Base-by-base conservation (phyloP, 2,329 filamentous ascomycete genomes). In the Allantophomopsis lycopodina region DNA sequence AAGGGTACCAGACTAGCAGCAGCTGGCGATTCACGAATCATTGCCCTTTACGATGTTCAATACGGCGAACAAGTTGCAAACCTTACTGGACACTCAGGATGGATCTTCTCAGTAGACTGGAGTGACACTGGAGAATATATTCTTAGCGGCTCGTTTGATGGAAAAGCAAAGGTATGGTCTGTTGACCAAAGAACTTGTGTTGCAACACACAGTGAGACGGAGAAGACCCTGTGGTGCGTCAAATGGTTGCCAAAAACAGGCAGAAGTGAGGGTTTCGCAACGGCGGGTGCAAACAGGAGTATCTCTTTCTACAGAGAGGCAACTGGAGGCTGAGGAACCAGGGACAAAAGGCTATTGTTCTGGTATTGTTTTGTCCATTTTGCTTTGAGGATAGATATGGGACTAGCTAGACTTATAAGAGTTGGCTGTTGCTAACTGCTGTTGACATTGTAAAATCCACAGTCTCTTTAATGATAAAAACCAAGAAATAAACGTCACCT, bases 151-250 rank as follows among this genome's bases (percentile, higher is more conserved):
- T 78, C 83, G 2, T 86, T 93, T 58, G 88, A 96, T 55, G 89
- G 91, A 31, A 95, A 94, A 60, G 85, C 83, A 44, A 95, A 94
- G 61, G 83, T 96, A 21, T 98, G 91, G 91, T 89, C 85, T 21
- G 74, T 95, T 43, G 87, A 94, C 51, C 74, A 79, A 28, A 73
- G 77, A 41, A 69, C 71, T 4, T 96, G 91, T 55, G 91, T 98
- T 35, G 87, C 89, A 11, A 98, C 91, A 8, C 86, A 94, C 56
- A 88, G 81, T 42, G 88, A 96, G 63, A 87, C 84, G 5, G 88
- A 89, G 46, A 83, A 83, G 60, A 73, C 79, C 0, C 56, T 96
- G 2, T 95, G 88, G 83, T 75, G 76, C 40, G 84, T 88, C 20
- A 80, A 76, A 53, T 94, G 86, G 86, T 60, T 94, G 44, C 83